phyloP scores from a whole-genome alignment of 805 yeast species.

The Metschnikowia continentalis region DNA sequence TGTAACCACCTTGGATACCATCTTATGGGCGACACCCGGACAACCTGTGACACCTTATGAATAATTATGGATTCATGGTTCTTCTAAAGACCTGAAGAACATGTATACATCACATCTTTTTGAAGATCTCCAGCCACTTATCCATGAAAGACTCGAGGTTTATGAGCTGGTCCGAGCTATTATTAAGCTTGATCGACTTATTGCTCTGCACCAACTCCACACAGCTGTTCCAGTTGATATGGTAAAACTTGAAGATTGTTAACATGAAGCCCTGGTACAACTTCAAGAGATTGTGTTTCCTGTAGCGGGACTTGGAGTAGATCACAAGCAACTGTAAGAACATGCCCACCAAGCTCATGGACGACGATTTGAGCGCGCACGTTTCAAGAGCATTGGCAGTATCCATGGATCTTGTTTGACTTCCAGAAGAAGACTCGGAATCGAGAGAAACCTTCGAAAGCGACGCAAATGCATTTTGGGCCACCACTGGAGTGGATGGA shows the following conservation, averaged over 20 bases:
- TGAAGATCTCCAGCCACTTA: slow-evolving; percentile 34
- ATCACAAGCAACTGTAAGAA: slow-evolving; percentile 33
- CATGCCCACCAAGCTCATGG: slow-evolving; percentile 28
- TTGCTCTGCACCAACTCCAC: slow-evolving; percentile 31
- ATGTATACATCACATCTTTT: slow-evolving; percentile 17
- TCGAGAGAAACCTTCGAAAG: slow-evolving; percentile 10
- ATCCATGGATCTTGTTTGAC: not conserved
- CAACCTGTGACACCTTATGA: too few relatives aligned
- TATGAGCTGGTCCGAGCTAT: slow-evolving; percentile 27
- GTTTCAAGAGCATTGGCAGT: slow-evolving; percentile 7
- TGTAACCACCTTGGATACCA: too few relatives aligned
- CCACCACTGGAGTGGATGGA: slow-evolving; percentile 37
- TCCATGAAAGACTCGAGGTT: slow-evolving; percentile 36
- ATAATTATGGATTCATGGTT: not conserved
- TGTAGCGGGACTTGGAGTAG: slow-evolving; percentile 34
- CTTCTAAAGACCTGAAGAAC: not conserved
- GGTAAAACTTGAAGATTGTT: slow-evolving; percentile 35
- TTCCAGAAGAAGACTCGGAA: not conserved
- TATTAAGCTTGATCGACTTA: slow-evolving; percentile 36
- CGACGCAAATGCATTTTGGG: slow-evolving; percentile 10
- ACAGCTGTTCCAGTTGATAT: slow-evolving; percentile 38
- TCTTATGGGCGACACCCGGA: too few relatives aligned
- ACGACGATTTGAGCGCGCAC: slow-evolving; percentile 21
- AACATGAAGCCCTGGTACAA: slow-evolving; percentile 31
- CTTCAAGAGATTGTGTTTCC: slow-evolving; percentile 25